phyloP scores from a whole-genome alignment of 2,329 filamentous ascomycete genomes.

The Raffaelea arxii region DNA sequence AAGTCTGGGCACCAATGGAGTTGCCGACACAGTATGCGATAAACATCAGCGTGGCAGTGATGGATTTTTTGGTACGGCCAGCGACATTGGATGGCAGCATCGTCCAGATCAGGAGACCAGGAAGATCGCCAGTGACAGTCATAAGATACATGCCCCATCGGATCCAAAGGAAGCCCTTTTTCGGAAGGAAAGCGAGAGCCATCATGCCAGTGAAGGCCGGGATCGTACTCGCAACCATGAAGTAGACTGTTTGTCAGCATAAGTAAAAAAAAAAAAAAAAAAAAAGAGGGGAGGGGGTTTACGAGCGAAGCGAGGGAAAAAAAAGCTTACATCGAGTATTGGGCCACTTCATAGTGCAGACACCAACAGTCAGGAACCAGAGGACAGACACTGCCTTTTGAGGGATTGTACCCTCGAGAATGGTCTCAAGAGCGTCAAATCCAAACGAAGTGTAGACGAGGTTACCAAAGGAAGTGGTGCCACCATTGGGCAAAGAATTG shows the following conservation, averaged over 20 bases:
- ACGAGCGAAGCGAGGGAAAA: neutral
- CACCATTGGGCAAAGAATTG: conserved; percentile 20
- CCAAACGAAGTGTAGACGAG: conserved; percentile 26
- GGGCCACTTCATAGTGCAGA: conserved; percentile 15
- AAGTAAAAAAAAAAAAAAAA: neutral
- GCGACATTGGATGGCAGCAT: conserved; percentile 10
- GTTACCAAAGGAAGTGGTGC: conserved; percentile 20
- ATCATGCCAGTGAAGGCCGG: conserved; percentile 22
- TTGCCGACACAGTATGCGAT: conserved; percentile 11
- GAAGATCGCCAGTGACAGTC: conserved; percentile 10
- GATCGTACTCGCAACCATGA: conserved; percentile 20
- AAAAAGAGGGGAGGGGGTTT: neutral
- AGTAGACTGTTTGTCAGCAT: conserved; percentile 9
- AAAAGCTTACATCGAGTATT: conserved; percentile 18
- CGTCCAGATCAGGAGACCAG: conserved; percentile 9
- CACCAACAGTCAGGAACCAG: conserved; percentile 25
- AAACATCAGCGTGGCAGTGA: conserved; percentile 10
- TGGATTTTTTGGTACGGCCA: conserved; percentile 10
- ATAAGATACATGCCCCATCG: conserved; percentile 24
- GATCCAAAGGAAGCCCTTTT: conserved; percentile 17
- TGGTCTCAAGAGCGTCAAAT: conserved; percentile 21
- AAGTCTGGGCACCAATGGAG: conserved; percentile 9
- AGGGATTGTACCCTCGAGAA: conserved; percentile 21
- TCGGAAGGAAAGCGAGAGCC: conserved; percentile 19
- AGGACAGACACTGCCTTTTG: conserved; percentile 22